Evolutionary conservation across 345 rosid species (phyloP).

Genomic region (Odontarrhena argentea): DNA sequence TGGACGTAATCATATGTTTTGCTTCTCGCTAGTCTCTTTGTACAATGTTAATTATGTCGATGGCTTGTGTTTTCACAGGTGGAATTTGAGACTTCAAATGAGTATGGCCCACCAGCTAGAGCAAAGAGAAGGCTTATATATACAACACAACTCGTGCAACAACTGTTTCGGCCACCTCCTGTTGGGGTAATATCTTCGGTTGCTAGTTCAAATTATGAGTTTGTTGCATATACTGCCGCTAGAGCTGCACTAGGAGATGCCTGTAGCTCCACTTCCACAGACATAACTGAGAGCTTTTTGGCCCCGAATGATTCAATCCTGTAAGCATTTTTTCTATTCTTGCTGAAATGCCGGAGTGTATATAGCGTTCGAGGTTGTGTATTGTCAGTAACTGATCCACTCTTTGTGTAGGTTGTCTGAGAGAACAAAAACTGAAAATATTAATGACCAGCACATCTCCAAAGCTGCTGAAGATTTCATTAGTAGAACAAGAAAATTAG

Average conservation of each 20-base stretch:
- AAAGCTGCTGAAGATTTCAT: constrained; percentile 67
- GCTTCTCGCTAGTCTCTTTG: constrained; percentile 9
- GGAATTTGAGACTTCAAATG: constrained; percentile 60
- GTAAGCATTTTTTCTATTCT: constrained; percentile 50
- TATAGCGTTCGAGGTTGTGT: neutral
- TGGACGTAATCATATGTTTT: neutral
- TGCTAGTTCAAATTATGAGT: constrained; percentile 57
- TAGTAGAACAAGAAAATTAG: constrained; percentile 59
- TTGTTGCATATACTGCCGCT: constrained; percentile 52
- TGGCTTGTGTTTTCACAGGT: constrained; percentile 50
- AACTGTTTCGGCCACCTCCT: constrained; percentile 58
- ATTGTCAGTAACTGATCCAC: constrained; percentile 6
- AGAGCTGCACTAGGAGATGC: constrained; percentile 74
- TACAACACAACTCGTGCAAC: constrained; percentile 86
- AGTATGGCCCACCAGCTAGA: constrained; percentile 52
- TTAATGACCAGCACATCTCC: constrained; percentile 52
- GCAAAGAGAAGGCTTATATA: constrained; percentile 77
- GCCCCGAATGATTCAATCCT: constrained; percentile 44
- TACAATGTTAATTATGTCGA: constrained; percentile 13
- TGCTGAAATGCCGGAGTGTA: neutral
- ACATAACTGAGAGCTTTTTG: constrained; percentile 38
- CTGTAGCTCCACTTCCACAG: constrained; percentile 50
- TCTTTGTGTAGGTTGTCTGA: constrained; percentile 48
- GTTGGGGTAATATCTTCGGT: constrained; percentile 48
- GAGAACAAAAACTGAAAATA: constrained; percentile 47